Evolutionary conservation across 495 filamentous ascomycete genomes (phyloP).

Genomic region (Chaetomium tenue): DNA sequence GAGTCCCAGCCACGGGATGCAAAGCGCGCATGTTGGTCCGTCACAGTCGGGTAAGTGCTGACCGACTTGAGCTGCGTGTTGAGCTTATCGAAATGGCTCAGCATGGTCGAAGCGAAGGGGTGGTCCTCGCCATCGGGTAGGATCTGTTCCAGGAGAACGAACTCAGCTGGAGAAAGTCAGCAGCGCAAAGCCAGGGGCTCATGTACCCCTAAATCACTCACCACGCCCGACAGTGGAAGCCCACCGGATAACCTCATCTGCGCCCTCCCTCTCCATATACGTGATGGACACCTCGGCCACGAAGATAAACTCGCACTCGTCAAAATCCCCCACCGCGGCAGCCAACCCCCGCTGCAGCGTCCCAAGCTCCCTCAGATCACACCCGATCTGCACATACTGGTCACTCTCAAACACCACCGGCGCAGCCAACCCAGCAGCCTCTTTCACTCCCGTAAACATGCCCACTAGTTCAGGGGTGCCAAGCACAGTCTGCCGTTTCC

Average conservation of each 20-base stretch:
- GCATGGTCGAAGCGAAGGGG: conserved; percentile 87
- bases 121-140: conserved; percentile 72
- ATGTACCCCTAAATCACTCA: conserved; percentile 29
- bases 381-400: conserved; percentile 75
- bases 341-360: conserved; percentile 57
- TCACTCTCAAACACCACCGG: conserved; percentile 57
- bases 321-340: conserved; percentile 49
- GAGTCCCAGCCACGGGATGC: conserved; percentile 60
- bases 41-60: conserved; percentile 62
- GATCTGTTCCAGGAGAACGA: conserved; percentile 88
- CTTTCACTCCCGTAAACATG: conserved; percentile 19
- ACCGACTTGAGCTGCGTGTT: conserved; percentile 73
- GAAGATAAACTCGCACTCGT: conserved; percentile 65
- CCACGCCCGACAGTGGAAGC: conserved; percentile 62
- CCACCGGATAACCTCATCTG: conserved; percentile 73
- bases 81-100: conserved; percentile 77
- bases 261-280: conserved; percentile 77
- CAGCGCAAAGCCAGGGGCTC: background rate
- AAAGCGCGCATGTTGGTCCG: conserved; percentile 67
- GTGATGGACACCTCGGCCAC: conserved; percentile 87
- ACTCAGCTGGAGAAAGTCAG: conserved; percentile 45
- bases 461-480: conserved; percentile 57
- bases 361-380: conserved; percentile 68
- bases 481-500: conserved; percentile 66
- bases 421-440: conserved; percentile 24